Conservation (phyloP, 257 asterid species). For the Solanum bulbocastanum region DNA sequence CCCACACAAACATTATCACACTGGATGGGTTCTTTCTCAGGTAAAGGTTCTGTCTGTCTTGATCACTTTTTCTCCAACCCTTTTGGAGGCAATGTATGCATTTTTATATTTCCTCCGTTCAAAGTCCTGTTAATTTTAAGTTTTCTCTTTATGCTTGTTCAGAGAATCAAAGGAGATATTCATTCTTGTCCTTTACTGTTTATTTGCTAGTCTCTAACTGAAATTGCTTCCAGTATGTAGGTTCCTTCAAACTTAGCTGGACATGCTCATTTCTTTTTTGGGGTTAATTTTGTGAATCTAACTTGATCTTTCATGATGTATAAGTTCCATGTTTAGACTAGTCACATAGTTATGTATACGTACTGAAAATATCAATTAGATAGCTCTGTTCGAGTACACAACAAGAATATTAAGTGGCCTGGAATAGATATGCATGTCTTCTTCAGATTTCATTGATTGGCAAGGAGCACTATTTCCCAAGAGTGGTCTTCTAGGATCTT, state of each 20-base stretch:
- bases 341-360: neutral
- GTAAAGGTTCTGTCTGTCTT: conserved; percentile 15
- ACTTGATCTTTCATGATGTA: neutral
- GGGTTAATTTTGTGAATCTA: neutral
- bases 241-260: neutral
- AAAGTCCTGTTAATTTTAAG: neutral
- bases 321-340: neutral
- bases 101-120: neutral
- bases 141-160: neutral
- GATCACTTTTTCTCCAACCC: neutral
- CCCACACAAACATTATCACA: conserved; percentile 80
- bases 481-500: neutral
- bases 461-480: neutral
- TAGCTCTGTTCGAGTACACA: neutral
- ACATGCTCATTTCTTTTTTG: neutral
- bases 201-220: neutral
- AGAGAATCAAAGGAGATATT: neutral
- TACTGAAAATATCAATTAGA: neutral
- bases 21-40: conserved; percentile 97
- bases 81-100: neutral
- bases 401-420: neutral
- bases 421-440: neutral
- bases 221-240: neutral
- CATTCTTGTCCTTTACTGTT: neutral
- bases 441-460: neutral